A percentile compares a stretch with the other conserved stretches of the same genome.
Evolutionary conservation across 148 eudicot genomes (phyloP).

Genomic region (Simmondsia chinensis): DNA sequence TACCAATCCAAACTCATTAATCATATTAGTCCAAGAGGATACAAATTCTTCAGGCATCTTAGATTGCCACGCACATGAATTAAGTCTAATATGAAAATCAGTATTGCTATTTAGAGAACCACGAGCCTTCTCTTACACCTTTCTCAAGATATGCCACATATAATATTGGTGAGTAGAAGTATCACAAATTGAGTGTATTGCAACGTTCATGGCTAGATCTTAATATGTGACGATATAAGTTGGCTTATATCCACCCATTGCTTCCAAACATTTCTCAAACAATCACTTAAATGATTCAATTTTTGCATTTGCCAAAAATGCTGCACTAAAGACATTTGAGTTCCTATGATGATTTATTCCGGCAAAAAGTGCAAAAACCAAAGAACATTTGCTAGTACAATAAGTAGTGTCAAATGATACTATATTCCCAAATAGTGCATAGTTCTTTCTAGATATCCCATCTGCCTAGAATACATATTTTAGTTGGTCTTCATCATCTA

Average conservation of each 20-base stretch:
- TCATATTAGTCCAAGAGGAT: background rate
- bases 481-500: background rate
- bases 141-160: background rate
- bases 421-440: background rate
- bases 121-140: background rate
- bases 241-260: background rate
- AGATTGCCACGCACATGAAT: background rate
- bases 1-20: too few relatives aligned
- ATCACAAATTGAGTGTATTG: background rate
- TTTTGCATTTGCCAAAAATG: background rate
- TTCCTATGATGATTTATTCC: slow-evolving; percentile 3
- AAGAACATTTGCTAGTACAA: background rate
- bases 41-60: background rate
- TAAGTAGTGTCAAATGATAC: background rate
- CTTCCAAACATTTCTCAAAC: background rate
- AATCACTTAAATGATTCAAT: background rate
- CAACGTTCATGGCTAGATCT: background rate
- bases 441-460: background rate
- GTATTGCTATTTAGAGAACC: background rate
- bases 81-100: background rate
- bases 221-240: background rate
- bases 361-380: slow-evolving; percentile 2
- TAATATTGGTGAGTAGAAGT: background rate
- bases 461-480: background rate
- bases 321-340: background rate